Base-by-base conservation (phyloP, 352 stramenopile genomes). In the Phytophthora agathidicida region DNA sequence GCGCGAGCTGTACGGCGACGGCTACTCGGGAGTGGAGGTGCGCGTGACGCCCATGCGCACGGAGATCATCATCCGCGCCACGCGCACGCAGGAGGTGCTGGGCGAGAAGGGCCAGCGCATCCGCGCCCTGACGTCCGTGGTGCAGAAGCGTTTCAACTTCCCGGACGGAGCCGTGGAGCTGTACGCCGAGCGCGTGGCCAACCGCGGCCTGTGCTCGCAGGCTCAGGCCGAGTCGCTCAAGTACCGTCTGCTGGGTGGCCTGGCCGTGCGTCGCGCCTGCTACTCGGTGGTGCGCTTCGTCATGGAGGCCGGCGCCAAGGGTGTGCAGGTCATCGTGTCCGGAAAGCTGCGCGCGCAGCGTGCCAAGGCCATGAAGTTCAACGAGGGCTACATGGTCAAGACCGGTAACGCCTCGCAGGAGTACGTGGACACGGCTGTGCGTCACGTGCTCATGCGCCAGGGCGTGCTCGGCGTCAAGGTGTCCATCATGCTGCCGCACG, bases 291-390 rank as follows among this genome's bases (percentile, higher is more conserved):
- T 99, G 28, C 96, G 97, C 70, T 99, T 99, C 85, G 93, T 99
- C 60, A 99, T 99, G 97, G 97, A 99, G 80, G 96, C 96, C 19
- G 97, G 94, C 42, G 98, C 98, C 68, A 99, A 99, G 93, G 98
- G 98, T 45, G 97, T 95, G 60, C 97, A 99, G 80, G 97, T 99
- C 46, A 98, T 99, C 66, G 97, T 99, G 35, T 98, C 96, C 55
- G 98, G 98, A 71, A 99, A 99, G 90, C 90, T 99, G 51, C 95
- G 97, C 63, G 97, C 96, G 52, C 97, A 99, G 83, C 96, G 98
- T 98, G 98, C 98, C 71, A 99, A 99, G 93, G 91, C 92, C 43
- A 99, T 99, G 97, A 99, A 99, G 86, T 99, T 99, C 86, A 97
- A 98, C 72, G 97, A 99, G 65, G 98, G 98, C 41, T 99, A 99